Evolutionary conservation across 257 asterid species (phyloP).

Genomic region (Solanum raphanifolium): DNA sequence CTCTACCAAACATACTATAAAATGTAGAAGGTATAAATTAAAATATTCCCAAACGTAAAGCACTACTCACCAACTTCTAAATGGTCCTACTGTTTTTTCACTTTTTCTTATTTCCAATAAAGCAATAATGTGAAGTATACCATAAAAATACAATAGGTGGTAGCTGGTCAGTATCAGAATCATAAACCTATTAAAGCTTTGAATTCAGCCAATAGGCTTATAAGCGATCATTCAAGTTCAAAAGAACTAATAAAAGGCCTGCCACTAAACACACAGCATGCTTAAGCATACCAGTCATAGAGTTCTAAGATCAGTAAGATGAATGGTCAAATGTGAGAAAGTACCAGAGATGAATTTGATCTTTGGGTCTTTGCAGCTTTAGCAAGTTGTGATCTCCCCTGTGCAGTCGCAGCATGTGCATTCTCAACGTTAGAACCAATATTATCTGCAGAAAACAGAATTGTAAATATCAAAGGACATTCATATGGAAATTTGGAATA

Average conservation of each 20-base stretch:
- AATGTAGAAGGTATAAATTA: not conserved
- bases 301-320: not conserved
- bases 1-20: not conserved
- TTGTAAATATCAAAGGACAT: not conserved
- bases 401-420: slow-evolving; percentile 81
- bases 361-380: slow-evolving; percentile 87
- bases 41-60: not conserved
- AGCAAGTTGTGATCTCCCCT: slow-evolving; percentile 70
- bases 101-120: not conserved
- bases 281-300: not conserved
- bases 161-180: not conserved
- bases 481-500: not conserved
- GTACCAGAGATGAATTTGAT: slow-evolving; percentile 87
- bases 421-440: slow-evolving; percentile 77
- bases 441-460: slow-evolving; percentile 42
- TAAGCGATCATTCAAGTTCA: not conserved
- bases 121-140: not conserved
- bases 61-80: not conserved
- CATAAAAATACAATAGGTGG: not conserved
- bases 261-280: not conserved
- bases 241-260: not conserved
- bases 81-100: not conserved
- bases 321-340: not conserved
- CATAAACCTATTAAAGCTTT: not conserved
- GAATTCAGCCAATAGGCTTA: not conserved